Evolutionary conservation across 177 flowering plant genomes (phyloP), one percentile per base, ranked within the genome.

Genomic region (Tripterygium wilfordii): DNA sequence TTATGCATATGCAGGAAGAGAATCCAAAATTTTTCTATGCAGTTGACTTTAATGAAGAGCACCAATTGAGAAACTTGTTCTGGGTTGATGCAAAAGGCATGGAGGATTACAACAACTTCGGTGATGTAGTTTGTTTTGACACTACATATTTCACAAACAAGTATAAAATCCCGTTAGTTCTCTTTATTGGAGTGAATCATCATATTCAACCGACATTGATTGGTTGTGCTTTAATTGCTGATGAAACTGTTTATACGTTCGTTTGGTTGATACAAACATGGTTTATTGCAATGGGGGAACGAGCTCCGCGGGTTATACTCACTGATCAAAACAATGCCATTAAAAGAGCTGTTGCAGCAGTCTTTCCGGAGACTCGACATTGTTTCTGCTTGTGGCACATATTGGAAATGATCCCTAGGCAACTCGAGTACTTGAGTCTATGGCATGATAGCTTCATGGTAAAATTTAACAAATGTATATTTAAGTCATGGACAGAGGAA

Each of bases 201-300:
- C 79, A 74, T 56, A 42, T 64, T 10, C 72, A 74, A 42, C 70
- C 70, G 9, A 58, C 57, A 15, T 36, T 74, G 37, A 61, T 74
- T 39, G 79, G 79, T 14, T 67, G 68, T 67, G 79, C 58, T 25
- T 51, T 74, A 48, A 53, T 74, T 53, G 70, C 79, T 14, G 72
- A 74, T 58, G 72, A 67, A 24, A 61, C 70, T 7, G 24, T 62
- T 33, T 59, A 29, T 45, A 70, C 79, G 5, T 67, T 50, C 56
- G 49, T 46, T 44, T 74, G 79, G 79, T 49, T 74, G 10, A 42
- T 74, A 66, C 70, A 64, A 27, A 66, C 79, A 8, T 70, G 79
- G 79, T 62, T 53, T 21, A 26, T 53, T 20, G 53, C 75, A 38
- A 67, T 66, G 67, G 75, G 65, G 8, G 75, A 63, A 36, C 53